These are phyloP conservation scores for Brassica cretica DNA, from an alignment of 345 rosid species.

Conservation along the genomic window DNA sequence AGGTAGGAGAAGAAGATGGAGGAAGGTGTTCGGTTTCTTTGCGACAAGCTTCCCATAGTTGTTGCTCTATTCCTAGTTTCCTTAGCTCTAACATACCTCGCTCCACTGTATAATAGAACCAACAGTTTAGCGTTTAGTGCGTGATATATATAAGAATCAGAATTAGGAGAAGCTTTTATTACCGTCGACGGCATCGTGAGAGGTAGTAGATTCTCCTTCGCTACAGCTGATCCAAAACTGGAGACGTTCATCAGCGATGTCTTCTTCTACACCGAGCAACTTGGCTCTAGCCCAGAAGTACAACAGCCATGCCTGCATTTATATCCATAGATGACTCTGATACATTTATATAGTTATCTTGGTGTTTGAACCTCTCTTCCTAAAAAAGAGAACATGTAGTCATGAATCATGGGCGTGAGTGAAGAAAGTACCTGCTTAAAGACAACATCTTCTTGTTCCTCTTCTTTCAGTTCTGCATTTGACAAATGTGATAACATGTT, in stretches of 20 bases:
- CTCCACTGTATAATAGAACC: constrained; percentile 55
- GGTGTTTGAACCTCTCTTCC: background rate
- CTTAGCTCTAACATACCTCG: constrained; percentile 72
- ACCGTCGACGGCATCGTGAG: constrained; percentile 82
- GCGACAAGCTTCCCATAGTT: constrained; percentile 90
- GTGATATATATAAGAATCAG: background rate
- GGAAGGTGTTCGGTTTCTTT: constrained; percentile 52
- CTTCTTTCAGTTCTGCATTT: constrained; percentile 67
- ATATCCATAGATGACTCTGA: background rate
- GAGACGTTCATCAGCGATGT: constrained; percentile 77
- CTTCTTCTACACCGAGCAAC: constrained; percentile 71
- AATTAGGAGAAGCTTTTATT: constrained; percentile 5
- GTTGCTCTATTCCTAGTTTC: constrained; percentile 85
- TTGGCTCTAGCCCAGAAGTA: constrained; percentile 88
- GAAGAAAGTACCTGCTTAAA: constrained; percentile 71
- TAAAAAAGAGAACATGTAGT: background rate
- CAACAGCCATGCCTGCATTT: constrained; percentile 71
- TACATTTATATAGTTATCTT: background rate
- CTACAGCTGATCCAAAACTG: constrained; percentile 69
- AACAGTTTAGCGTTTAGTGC: background rate
- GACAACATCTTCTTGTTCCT: constrained; percentile 82
- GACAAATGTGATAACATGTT: background rate
- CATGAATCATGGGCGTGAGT: background rate
- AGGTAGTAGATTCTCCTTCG: constrained; percentile 52
- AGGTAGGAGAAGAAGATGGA: constrained; percentile 33